A percentile compares a stretch with the other conserved stretches of the same genome.
Evolutionary conservation across 2,329 filamentous ascomycete species (phyloP).

Genomic region (Lecanoromycetidae sp.): DNA sequence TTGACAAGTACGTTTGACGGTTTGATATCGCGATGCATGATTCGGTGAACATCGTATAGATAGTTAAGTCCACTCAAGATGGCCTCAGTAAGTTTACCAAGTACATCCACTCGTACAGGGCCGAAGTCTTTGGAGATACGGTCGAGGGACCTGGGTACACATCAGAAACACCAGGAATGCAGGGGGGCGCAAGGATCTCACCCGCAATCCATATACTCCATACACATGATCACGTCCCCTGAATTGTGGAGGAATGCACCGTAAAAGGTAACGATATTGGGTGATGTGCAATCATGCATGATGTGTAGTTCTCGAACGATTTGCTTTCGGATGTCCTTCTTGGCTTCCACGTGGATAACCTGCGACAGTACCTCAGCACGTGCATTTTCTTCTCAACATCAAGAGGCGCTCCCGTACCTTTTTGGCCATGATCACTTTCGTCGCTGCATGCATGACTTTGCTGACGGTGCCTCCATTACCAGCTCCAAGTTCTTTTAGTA

Average conservation of each 20-base stretch:
- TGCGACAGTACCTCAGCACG: conserved; percentile 28
- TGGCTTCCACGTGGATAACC: conserved; percentile 97
- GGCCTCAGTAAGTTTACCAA: conserved; percentile 95
- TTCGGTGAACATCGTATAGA: conserved; percentile 87
- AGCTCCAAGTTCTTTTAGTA: conserved; percentile 85
- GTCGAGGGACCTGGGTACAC: conserved; percentile 57
- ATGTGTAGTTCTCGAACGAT: conserved; percentile 96
- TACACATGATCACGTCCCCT: conserved; percentile 98
- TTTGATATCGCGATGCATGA: conserved; percentile 99
- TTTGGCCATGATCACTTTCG: conserved; percentile 91
- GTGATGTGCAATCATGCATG: conserved; percentile 94
- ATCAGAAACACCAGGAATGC: conserved; percentile 8
- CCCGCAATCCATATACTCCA: conserved; percentile 99
- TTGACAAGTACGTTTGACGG: conserved; percentile 96
- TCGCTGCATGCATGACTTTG: conserved; percentile 90
- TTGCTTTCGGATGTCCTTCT: conserved; percentile 90
- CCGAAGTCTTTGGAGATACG: conserved; percentile 90
- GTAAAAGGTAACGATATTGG: conserved; percentile 96
- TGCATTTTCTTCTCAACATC: background rate
- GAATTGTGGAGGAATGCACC: conserved; percentile 93
- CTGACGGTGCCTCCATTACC: conserved; percentile 97
- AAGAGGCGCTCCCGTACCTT: conserved; percentile 53
- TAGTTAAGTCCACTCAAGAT: conserved; percentile 89
- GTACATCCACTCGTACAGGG: conserved; percentile 85
- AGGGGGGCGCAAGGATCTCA: conserved; percentile 38